Conservation (phyloP, 257 asterid genomes). For the Plantago elongata region DNA sequence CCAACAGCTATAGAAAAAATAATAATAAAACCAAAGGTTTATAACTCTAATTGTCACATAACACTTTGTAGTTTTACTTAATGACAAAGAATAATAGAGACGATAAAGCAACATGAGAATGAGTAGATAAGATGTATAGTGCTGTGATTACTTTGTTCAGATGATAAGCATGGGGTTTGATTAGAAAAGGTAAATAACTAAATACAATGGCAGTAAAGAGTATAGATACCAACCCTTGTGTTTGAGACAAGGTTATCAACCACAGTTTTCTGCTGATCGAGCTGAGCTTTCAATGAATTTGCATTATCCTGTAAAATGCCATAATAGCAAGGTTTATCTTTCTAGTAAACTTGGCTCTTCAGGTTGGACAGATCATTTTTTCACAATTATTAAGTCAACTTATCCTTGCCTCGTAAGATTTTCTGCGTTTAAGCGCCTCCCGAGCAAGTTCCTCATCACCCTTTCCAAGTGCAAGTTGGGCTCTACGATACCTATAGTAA, state of each 20-base stretch:
- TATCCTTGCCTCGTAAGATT: constrained; percentile 65
- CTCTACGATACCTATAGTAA: constrained; percentile 78
- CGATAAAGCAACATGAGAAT: constrained; percentile 12
- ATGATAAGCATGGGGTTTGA: no score
- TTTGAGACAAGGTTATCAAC: constrained; percentile 85
- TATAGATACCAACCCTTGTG: constrained; percentile 63
- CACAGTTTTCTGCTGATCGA: constrained; percentile 80
- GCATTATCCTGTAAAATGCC: constrained; percentile 72
- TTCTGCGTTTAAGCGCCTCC: constrained; percentile 94
- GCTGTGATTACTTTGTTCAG: no score
- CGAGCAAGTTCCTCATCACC: constrained; percentile 99
- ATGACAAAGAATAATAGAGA: constrained; percentile 10
- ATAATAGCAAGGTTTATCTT: constrained; percentile 1
- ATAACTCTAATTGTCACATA: constrained; percentile 10
- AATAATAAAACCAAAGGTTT: constrained; percentile 7
- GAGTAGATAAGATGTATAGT: neutral
- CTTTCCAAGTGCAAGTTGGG: constrained; percentile 88
- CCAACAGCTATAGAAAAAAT: constrained; percentile 58
- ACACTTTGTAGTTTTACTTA: constrained; percentile 1
- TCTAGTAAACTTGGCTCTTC: neutral
- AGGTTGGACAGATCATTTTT: neutral
- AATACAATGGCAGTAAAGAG: constrained; percentile 15
- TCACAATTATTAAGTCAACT: neutral
- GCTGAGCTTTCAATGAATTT: constrained; percentile 76
- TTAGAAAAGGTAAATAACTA: neutral